Conservation (phyloP, 2,329 filamentous ascomycete genomes). For the Emergomyces pasteurianus region DNA sequence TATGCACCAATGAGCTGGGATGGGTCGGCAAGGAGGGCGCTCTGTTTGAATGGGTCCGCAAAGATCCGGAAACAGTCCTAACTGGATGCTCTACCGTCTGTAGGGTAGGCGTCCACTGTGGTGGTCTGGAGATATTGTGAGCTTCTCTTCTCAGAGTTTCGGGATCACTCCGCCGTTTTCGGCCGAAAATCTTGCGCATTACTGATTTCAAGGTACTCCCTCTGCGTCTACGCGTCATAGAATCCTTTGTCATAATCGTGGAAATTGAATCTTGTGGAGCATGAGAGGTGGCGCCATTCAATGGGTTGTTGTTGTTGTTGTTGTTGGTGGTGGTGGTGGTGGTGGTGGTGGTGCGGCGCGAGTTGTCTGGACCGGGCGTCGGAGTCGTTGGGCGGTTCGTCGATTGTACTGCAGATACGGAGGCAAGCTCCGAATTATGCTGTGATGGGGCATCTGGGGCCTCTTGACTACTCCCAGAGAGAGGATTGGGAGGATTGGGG, state of each 20-base stretch:
- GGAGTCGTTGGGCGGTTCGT: conserved; percentile 2
- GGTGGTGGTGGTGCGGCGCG: conserved; percentile 6
- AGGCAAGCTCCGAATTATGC: conserved; percentile 7
- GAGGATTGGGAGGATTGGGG: conserved; percentile 12
- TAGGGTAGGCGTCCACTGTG: conserved; percentile 9
- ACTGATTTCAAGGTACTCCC: conserved; percentile 32
- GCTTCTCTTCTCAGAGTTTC: conserved; percentile 16
- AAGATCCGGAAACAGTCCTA: conserved; percentile 16
- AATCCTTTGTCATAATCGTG: conserved; percentile 13
- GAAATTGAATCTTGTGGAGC: conserved; percentile 16
- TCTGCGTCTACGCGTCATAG: conserved; percentile 25
- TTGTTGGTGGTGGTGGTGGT: too few species aligned
- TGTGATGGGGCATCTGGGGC: conserved; percentile 5
- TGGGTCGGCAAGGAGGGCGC: conserved; percentile 6
- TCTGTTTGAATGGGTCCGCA: conserved; percentile 6
- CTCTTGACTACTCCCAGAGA: conserved; percentile 9
- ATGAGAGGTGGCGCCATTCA: conserved; percentile 10
- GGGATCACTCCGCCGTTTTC: conserved; percentile 24
- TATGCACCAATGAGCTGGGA: neutral
- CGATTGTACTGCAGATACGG: conserved; percentile 4
- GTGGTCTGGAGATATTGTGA: neutral
- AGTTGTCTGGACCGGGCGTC: conserved; percentile 5
- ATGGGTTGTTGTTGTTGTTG: conserved; percentile 9
- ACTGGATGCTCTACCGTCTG: conserved; percentile 13
- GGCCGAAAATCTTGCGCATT: conserved; percentile 34